Evolutionary conservation across 805 yeast species (phyloP).

Genomic region (Suhomyces xylopsoci): DNA sequence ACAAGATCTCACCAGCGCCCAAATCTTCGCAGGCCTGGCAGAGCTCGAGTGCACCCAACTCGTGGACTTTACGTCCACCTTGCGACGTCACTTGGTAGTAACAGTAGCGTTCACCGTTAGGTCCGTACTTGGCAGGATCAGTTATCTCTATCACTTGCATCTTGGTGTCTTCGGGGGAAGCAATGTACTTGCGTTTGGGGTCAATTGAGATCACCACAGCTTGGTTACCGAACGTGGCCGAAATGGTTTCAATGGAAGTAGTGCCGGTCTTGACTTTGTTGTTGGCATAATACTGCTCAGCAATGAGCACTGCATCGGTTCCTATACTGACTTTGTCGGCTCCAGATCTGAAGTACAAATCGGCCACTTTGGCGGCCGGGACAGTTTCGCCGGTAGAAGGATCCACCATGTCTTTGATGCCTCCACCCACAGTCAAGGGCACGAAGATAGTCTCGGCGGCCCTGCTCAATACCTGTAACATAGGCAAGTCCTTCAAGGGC

Average conservation of each 20-base stretch:
- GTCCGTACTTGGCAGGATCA: constrained; percentile 55
- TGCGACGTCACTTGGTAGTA: constrained; percentile 95
- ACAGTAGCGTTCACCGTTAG: constrained; percentile 83
- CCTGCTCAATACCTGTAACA: constrained; percentile 80
- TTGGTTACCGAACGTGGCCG: constrained; percentile 89
- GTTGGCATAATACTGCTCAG: constrained; percentile 69
- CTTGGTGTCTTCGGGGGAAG: constrained; percentile 52
- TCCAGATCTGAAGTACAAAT: constrained; percentile 89
- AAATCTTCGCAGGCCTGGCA: constrained; percentile 84
- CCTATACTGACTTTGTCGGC: constrained; percentile 98
- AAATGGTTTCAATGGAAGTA: constrained; percentile 90
- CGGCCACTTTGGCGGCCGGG: constrained; percentile 88
- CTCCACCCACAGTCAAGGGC: constrained; percentile 98
- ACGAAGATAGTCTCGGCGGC: constrained; percentile 93
- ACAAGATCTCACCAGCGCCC: constrained; percentile 93
- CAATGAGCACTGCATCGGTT: constrained; percentile 92
- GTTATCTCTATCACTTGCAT: constrained; percentile 64
- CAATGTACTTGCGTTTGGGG: constrained; percentile 84
- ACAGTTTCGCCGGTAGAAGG: constrained; percentile 70
- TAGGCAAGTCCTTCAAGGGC: constrained; percentile 90
- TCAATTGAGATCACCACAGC: constrained; percentile 99
- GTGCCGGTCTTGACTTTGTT: constrained; percentile 63
- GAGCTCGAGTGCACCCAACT: constrained; percentile 87
- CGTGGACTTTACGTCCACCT: constrained; percentile 88
- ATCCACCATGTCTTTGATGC: constrained; percentile 86